phyloP scores from a whole-genome alignment of 169 alveolate genomes.

The Cryptosporidium parvum region DNA sequence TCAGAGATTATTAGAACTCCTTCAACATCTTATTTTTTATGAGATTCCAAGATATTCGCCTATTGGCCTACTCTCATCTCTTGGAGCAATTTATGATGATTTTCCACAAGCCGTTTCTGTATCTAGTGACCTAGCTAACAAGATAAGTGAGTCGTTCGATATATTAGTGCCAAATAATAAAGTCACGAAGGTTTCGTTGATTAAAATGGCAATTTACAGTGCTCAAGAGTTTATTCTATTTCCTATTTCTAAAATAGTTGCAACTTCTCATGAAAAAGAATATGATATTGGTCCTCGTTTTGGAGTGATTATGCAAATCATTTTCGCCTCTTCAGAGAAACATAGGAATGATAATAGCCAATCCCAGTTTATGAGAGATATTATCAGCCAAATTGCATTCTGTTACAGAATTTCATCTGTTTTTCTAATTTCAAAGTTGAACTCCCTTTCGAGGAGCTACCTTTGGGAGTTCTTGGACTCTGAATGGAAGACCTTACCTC shows the following conservation, averaged over 20 bases:
- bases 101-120: neutral
- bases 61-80: slow-evolving; percentile 42
- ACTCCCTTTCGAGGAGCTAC: neutral
- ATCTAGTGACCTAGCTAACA: slow-evolving; percentile 11
- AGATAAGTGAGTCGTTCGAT: slow-evolving; percentile 33
- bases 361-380: slow-evolving; percentile 47
- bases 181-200: neutral
- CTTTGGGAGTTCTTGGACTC: slow-evolving; percentile 34
- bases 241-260: slow-evolving; percentile 16
- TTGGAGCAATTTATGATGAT: slow-evolving; percentile 41
- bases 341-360: neutral
- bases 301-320: slow-evolving; percentile 26
- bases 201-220: slow-evolving; percentile 30
- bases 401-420: slow-evolving; percentile 49
- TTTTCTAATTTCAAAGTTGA: slow-evolving; percentile 19
- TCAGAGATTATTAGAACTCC: slow-evolving; percentile 16
- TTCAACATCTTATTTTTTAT: slow-evolving; percentile 32
- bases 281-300: slow-evolving; percentile 46
- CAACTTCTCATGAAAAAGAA: slow-evolving; percentile 53
- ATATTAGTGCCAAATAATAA: slow-evolving; percentile 15
- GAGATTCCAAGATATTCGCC: slow-evolving; percentile 68
- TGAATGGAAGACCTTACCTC: slow-evolving; percentile 36
- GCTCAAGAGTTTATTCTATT: slow-evolving; percentile 33
- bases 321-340: slow-evolving; percentile 27
- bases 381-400: slow-evolving; percentile 37